A percentile compares a stretch with the other conserved stretches of the same genome.
Evolutionary conservation across 2,329 filamentous ascomycete genomes (phyloP).

Genomic region (Fusarium virguliforme): DNA sequence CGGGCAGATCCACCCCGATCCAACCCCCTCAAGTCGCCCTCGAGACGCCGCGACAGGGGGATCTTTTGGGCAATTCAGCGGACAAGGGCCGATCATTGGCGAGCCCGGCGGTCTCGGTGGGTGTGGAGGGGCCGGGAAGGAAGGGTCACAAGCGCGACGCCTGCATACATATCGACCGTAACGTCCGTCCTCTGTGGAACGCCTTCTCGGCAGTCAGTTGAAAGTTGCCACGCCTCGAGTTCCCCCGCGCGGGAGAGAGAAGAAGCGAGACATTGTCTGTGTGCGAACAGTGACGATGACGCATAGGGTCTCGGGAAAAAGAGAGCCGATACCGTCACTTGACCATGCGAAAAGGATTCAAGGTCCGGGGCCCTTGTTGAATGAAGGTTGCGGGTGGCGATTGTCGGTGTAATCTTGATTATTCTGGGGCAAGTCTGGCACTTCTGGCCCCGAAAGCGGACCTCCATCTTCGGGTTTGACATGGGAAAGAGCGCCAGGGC

Average conservation of each 20-base stretch:
- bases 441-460: conserved; percentile 37
- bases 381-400: conserved; percentile 21
- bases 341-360: conserved; percentile 9
- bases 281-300: conserved; percentile 23
- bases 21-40: conserved; percentile 22
- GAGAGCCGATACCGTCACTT: conserved; percentile 10
- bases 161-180: conserved; percentile 20
- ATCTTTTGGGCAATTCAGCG: conserved; percentile 11
- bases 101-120: conserved; percentile 6
- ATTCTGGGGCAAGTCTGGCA: background rate
- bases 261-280: conserved; percentile 28
- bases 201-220: conserved; percentile 7
- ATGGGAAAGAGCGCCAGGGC: conserved; percentile 4
- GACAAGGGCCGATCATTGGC: conserved; percentile 19
- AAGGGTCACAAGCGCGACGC: conserved; percentile 37
- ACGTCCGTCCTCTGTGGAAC: conserved; percentile 11
- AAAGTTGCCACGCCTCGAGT: background rate
- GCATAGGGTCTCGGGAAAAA: conserved; percentile 6
- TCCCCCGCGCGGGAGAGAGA: conserved; percentile 6
- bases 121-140: conserved; percentile 16
- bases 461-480: conserved; percentile 20
- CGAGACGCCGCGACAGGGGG: conserved; percentile 23
- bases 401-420: conserved; percentile 26
- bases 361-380: background rate
- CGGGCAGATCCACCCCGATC: conserved; percentile 26